Evolutionary conservation across 768 basidiomycete genomes (phyloP), one percentile per base, ranked within the genome.

Genomic region (Pleurotus citrinopileatus): DNA sequence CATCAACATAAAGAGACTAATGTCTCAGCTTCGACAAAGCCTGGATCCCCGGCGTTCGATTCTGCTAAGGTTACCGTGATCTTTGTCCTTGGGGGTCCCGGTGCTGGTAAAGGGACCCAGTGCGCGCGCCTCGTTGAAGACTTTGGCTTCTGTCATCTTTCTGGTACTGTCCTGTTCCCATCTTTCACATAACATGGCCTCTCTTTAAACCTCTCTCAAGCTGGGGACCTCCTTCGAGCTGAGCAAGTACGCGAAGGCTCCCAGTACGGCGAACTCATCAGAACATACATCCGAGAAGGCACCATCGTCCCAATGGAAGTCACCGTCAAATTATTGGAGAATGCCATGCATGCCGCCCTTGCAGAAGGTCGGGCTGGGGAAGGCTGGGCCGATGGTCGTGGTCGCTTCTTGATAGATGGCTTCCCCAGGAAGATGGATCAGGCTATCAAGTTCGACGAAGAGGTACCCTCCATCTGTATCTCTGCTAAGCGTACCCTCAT

Each of bases 381-480:
- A 5, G 84, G 81, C 19, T 94, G 92, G 93, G 68, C 67, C 7
- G 72, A 81, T 27, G 91, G 87, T 22, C 74, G 71, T 50, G 92
- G 91, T 28, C 84, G 93, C 42, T 99, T 98, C 77, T 78, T 98
- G 61, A 86, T 99, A 57, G 96, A 99, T 59, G 97, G 96, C 1
- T 98, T 98, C 72, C 97, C 96, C 52, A 82, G 96, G 57, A 94
- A 98, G 77, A 94, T 98, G 94, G 97, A 99, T 67, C 97, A 99
- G 71, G 96, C 95, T 0, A 56, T 87, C 63, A 85, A 86, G 67
- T 99, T 98, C 65, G 96, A 98, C 63, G 76, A 89, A 60, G 78
- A 84, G 43, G 96, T 94, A 60, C 52, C 17, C 81, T 69, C 3
- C 17, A 38, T 48, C 20, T 36, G 34, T 17, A 51, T 48, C 38